phyloP scores from a whole-genome alignment of 257 asterid genomes.

The Oldenlandia corymbosa region DNA sequence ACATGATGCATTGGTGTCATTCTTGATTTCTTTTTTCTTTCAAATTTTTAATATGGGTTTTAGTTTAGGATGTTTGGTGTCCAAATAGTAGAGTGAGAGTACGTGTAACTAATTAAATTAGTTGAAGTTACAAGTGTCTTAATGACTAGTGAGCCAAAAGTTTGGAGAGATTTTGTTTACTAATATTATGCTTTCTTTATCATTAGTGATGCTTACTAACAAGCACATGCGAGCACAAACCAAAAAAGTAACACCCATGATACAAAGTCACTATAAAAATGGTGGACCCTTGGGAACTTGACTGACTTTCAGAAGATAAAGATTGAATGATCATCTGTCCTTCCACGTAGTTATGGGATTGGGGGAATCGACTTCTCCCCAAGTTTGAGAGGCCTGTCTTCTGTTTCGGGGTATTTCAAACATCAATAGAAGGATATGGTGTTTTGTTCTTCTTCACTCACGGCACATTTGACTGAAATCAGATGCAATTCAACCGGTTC shows the following conservation, averaged over 20 bases:
- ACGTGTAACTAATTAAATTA: too few relatives aligned
- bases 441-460: too few relatives aligned
- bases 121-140: too few relatives aligned
- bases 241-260: not conserved
- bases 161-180: not conserved
- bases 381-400: not conserved
- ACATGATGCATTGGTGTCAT: not conserved
- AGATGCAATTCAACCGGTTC: too few relatives aligned
- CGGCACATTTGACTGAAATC: too few relatives aligned
- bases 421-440: too few relatives aligned
- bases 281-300: slow-evolving; percentile 5
- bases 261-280: not conserved
- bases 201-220: slow-evolving; percentile 3
- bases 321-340: slow-evolving; percentile 1
- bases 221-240: slow-evolving; percentile 11
- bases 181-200: not conserved
- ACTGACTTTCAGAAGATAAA: slow-evolving; percentile 5
- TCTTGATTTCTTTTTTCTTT: not conserved
- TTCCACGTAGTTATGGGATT: not conserved
- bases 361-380: not conserved
- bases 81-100: too few relatives aligned
- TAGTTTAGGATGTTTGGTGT: too few relatives aligned
- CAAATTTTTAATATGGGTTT: too few relatives aligned
- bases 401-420: not conserved
- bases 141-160: not conserved